Conservation (phyloP, 768 basidiomycete genomes). For the Hygrophorus pudorinus region DNA sequence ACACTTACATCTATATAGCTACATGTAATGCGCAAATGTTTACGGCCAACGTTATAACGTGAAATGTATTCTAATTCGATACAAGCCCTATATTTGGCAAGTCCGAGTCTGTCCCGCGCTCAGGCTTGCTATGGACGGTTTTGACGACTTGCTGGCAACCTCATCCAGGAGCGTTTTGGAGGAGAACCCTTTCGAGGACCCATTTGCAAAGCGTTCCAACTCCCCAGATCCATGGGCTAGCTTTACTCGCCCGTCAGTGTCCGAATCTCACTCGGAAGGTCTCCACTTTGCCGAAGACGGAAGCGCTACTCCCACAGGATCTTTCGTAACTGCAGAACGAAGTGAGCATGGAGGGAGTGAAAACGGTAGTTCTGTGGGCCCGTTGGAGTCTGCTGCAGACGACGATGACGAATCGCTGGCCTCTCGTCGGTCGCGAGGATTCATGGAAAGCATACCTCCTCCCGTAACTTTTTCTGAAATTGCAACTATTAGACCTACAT, state of each 20-base stretch:
- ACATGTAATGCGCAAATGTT: no score
- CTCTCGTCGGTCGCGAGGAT: conserved; percentile 31
- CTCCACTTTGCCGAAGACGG: conserved; percentile 6
- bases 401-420: conserved; percentile 4
- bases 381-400: conserved; percentile 5
- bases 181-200: conserved; percentile 68
- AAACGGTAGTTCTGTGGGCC: background rate
- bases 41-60: no score
- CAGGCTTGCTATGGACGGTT: conserved; percentile 47
- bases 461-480: conserved; percentile 31
- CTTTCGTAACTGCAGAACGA: background rate
- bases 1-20: no score
- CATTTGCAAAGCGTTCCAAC: conserved; percentile 54
- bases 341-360: background rate
- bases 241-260: conserved; percentile 23
- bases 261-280: conserved; percentile 8
- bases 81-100: background rate
- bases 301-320: conserved; percentile 10
- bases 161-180: conserved; percentile 49
- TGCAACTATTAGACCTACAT: conserved; percentile 30
- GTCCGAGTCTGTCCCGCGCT: background rate
- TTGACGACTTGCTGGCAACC: conserved; percentile 64
- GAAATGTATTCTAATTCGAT: no score
- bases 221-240: conserved; percentile 75
- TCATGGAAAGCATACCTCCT: conserved; percentile 35